A percentile compares a stretch with the other conserved stretches of the same genome.
These are phyloP conservation scores for Saccharomycopsis malanga DNA, from an alignment of 805 yeast genomes.

Conservation along the genomic window DNA sequence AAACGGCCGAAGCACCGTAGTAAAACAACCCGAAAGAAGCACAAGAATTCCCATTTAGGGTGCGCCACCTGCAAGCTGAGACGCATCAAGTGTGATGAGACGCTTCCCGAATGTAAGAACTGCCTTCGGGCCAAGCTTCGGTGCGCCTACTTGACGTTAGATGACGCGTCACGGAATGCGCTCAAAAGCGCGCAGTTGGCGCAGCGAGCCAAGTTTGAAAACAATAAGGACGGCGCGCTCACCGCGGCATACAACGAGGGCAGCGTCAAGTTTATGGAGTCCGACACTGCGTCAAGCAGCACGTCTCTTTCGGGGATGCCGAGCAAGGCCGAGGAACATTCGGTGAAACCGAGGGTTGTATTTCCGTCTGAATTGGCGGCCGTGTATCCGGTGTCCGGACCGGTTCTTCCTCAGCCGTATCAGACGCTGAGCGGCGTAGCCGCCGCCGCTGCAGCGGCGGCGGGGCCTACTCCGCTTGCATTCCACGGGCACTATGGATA, in stretches of 20 bases:
- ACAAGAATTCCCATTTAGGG: conserved; percentile 67
- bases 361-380: too few relatives aligned
- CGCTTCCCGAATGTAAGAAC: conserved; percentile 50
- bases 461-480: too few relatives aligned
- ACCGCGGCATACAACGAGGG: conserved; percentile 1
- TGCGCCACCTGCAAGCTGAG: conserved; percentile 62
- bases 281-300: background rate
- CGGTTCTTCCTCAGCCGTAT: too few relatives aligned
- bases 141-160: conserved; percentile 44
- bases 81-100: conserved; percentile 60
- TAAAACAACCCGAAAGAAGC: conserved; percentile 42
- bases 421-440: too few relatives aligned
- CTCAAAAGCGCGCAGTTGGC: conserved; percentile 42
- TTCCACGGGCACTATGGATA: too few relatives aligned
- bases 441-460: too few relatives aligned
- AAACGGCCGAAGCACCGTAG: too few relatives aligned
- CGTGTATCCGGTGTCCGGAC: too few relatives aligned
- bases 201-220: conserved; percentile 29
- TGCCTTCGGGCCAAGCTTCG: conserved; percentile 41
- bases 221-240: background rate
- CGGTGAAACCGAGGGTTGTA: too few relatives aligned
- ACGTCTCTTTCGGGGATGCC: background rate
- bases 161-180: conserved; percentile 43
- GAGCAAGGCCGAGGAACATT: too few relatives aligned
- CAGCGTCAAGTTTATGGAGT: background rate